Base-by-base conservation (phyloP, 345 rosid species). In the Eutrema yunnanense region DNA sequence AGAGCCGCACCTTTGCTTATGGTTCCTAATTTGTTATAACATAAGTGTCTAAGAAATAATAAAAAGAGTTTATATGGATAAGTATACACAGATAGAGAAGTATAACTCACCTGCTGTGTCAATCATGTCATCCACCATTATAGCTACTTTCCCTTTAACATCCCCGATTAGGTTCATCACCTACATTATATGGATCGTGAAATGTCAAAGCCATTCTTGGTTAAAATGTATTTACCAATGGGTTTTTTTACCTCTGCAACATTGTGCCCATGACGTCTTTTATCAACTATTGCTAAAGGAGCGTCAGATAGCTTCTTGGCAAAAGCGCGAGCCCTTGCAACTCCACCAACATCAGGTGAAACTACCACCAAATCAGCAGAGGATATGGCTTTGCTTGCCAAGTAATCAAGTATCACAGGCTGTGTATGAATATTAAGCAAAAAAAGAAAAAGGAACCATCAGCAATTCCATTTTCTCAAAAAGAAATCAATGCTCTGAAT, bases 301-400 rank as follows among this genome's bases (percentile, higher is more conserved):
- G 98, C 98, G 80, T 94, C 97, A 14, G 96, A 89, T 62, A 94
- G 78, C 71, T 94, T 94, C 83, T 94, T 94, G 59, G 98, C 95
- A 79, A 91, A 94, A 42, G 96, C 88, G 10, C 96, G 96, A 75
- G 98, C 98, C 48, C 98, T 86, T 4, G 98, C 95, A 8, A 94
- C 97, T 19, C 98, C 98, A 74, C 98, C 98, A 78, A 94, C 98
- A 72, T 94, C 98, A 60, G 97, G 98, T 9, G 97, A 94, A 83
- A 94, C 98, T 61, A 94, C 97, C 54, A 94, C 93, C 81, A 94
- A 79, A 82, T 94, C 97, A 73, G 75, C 86, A 57, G 96, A 88
- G 75, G 89, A 86, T 81, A 94, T 88, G 19, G 81, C 78, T 79
- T 94, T 94, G 86, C 98, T 91, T 13, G 98, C 97, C 55, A 94